Evolutionary conservation across 441 rosid species (phyloP), one percentile per base, ranked within the genome.

Genomic region (Adansonia rubrostipa): DNA sequence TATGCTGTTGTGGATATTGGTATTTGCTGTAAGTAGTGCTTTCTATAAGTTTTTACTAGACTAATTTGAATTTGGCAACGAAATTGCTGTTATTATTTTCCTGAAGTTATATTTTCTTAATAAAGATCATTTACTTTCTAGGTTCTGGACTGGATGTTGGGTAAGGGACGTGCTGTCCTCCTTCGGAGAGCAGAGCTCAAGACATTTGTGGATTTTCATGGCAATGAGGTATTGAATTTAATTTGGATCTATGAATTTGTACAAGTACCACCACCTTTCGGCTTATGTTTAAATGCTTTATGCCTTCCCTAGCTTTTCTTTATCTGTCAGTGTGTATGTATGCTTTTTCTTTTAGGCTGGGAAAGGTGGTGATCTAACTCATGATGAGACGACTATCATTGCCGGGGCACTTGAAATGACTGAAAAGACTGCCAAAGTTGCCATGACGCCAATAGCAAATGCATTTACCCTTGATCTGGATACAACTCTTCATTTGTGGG

Each of bases 391-490:
- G 62, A 89, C 98, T 56, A 95, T 95, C 82, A 95, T 95, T 64
- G 84, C 97, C 61, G 98, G 98, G 70, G 98, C 98, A 78, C 97
- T 95, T 84, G 95, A 95, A 80, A 75, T 95, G 88, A 93, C 98
- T 8, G 94, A 86, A 84, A 95, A 91, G 87, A 90, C 94, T 19
- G 97, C 95, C 71, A 90, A 90, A 87, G 87, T 91, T 90, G 98
- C 98, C 70, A 95, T 95, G 98, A 93, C 95, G 76, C 91, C 93
- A 70, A 93, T 95, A 80, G 86, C 94, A 62, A 95, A 93, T 79
- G 98, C 98, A 79, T 95, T 95, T 87, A 89, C 98, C 82, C 98
- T 95, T 84, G 98, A 93, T 88, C 90, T 95, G 89, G 98, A 92
- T 86, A 87, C 98, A 86, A 86, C 85, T 84, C 97, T 95, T 87